A percentile compares a stretch with the other conserved stretches of the same genome.
These are phyloP conservation scores for Panus rudis DNA, from an alignment of 768 basidiomycete species.

Conservation along the genomic window DNA sequence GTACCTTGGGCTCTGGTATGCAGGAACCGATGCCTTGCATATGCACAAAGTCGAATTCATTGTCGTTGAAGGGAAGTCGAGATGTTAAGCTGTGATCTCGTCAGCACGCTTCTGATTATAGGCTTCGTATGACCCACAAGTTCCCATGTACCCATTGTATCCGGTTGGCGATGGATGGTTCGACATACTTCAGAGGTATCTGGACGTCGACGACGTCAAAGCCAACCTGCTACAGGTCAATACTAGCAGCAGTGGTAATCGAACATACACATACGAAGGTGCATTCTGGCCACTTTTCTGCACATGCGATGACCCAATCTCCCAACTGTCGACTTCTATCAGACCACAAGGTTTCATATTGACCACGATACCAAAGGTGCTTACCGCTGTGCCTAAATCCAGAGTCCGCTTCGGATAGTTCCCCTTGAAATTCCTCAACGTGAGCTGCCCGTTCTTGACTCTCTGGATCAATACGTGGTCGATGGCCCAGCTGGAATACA, in stretches of 20 bases:
- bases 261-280: slow-evolving; percentile 41
- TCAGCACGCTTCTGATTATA: background rate
- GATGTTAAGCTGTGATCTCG: slow-evolving; percentile 48
- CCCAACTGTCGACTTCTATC: slow-evolving; percentile 37
- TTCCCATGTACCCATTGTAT: slow-evolving; percentile 70
- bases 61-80: slow-evolving; percentile 68
- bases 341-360: background rate
- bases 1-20: slow-evolving; percentile 67
- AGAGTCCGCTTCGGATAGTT: slow-evolving; percentile 5
- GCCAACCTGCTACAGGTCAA: slow-evolving; percentile 43
- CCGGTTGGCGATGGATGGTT: slow-evolving; percentile 41
- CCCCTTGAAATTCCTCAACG: slow-evolving; percentile 5
- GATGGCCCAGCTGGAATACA: slow-evolving; percentile 2
- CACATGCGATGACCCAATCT: slow-evolving; percentile 63
- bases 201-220: slow-evolving; percentile 73
- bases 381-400: slow-evolving; percentile 10
- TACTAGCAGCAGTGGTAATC: background rate
- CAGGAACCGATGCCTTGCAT: slow-evolving; percentile 31
- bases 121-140: slow-evolving; percentile 40
- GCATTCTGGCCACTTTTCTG: slow-evolving; percentile 56
- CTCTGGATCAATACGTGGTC: slow-evolving; percentile 5
- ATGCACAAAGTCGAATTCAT: slow-evolving; percentile 72
- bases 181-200: slow-evolving; percentile 44
- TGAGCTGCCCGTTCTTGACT: slow-evolving; percentile 2
- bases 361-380: background rate